Base-by-base conservation (phyloP, 2,329 filamentous ascomycete genomes). In the Aspergillus nomiae region DNA sequence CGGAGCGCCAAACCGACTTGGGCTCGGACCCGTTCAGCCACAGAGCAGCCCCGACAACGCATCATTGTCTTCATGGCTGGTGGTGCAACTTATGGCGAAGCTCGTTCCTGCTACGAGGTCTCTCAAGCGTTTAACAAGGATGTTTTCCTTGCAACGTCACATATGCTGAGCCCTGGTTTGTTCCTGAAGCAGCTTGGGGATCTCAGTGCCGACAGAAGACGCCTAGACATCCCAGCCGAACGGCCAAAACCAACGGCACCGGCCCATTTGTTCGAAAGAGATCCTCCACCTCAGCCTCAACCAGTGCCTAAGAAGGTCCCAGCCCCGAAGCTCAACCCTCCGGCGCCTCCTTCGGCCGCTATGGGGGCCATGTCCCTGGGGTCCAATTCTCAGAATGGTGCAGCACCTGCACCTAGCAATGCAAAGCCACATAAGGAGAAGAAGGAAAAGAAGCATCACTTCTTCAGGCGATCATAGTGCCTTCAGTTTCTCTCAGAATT, bases 61-160 rank as follows among this genome's bases (percentile, higher is more conserved):
- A 86, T 98, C 59, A 91, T 99, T 63, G 89, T 98, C 19, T 98
- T 97, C 76, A 90, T 98, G 85, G 95, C 94, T 1, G 95, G 95
- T 55, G 95, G 95, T 51, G 95, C 95, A 24, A 98, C 95, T 0
- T 97, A 94, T 76, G 93, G 92, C 6, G 95, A 99, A 79, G 86
- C 92, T 36, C 88, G 95, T 32, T 86, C 89, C 14, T 99, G 95
- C 80, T 98, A 98, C 75, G 92, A 97, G 71, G 82, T 94, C 30
- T 90, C 92, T 2, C 85, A 89, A 58, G 82, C 88, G 56, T 88
- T 88, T 54, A 88, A 87, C 58, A 88, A 90, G 67, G 95, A 99
- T 70, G 82, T 98, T n/a, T 92, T 96, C 75, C 86, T 99, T 6
- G 87, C 90, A 21, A 95, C 92, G 0, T 94, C 91, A 28, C 95